Evolutionary conservation across 345 rosid genomes (phyloP), one percentile per base, ranked within the genome.

Genomic region (Dipteronia dyeriana): DNA sequence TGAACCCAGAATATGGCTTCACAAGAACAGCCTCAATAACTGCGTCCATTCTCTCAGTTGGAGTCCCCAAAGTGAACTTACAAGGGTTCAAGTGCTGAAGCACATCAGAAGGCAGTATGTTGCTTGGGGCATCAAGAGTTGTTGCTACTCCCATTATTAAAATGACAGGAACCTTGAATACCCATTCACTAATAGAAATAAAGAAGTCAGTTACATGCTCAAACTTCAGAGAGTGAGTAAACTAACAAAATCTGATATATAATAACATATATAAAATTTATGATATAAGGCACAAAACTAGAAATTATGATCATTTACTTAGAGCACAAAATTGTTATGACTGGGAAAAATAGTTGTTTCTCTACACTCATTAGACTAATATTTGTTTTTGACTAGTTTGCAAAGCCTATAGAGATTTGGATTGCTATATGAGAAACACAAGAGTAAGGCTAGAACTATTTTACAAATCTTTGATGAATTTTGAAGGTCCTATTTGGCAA

Each of bases 111-210:
- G 88, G 81, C 78, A 96, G 90, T 74, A 88, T 83, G 71, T 75
- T 88, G 85, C 86, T 87, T 56, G 84, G 88, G 20, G 90, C 89
- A 83, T 94, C 97, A 76, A 85, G 88, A 62, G 95, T 91, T 69
- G 98, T 96, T 74, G 99, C 88, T 75, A 93, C 94, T 38, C 99
- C 98, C 90, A 94, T 85, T 72, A 96, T 85, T 60, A 93, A 74
- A 76, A 89, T 85, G 70, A 89, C 83, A 17, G 99, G 99, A 84
- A 96, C 84, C 87, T 89, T 96, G 70, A 89, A 75, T 66, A 88
- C 86, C 95, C 99, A 95, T 82, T 95, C 98, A 75, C 99, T 95
- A 86, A 59, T 78, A 68, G 56, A 79, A 78, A 54, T 20, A 75
- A 47, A 56, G 64, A 62, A 76, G 77, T 16, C 23, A 63, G 61